Evolutionary conservation across 2,329 filamentous ascomycete species (phyloP), one percentile per base, ranked within the genome.

Genomic region (Fusarium keratoplasticum): DNA sequence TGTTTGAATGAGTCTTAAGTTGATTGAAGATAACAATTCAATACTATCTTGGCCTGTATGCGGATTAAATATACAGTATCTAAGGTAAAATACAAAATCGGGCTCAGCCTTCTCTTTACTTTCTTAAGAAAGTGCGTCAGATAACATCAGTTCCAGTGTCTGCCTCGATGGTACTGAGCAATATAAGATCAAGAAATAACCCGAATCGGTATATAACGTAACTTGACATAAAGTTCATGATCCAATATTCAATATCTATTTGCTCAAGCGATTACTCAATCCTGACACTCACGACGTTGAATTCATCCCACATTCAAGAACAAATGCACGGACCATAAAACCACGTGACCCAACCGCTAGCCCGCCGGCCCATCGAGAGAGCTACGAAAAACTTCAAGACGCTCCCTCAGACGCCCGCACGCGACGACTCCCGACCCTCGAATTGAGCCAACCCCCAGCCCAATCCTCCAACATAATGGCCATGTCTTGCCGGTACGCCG

Each of bases 401-500:
- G 74, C 67, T 76, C 75, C 61, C 72, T 71, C 72, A 77, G 76
- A 79, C 76, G 77, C 76, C 75, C 74, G 77, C 72, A 72, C 77
- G 77, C 77, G 77, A 79, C 76, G 73, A 78, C 69, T 57, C 71
- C 69, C 70, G 70, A 71, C 40, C 66, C 69, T 70, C 71, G 72
- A 80, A 76, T 78, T 79, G 71, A 78, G 76, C 74, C 35, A 71
- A 70, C 44, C 58, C 64, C 67, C 64, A 75, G 71, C 76, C 74
- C 78, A 71, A 74, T 75, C 69, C 72, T 77, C 73, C 77, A 82
- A 5, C 50, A 40, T 80, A 79, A 92, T 92, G 90, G 89, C 90
- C 74, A 85, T 89, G 81, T 87, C 90, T 77, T 91, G 88, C 83
- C 87, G 90, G 83, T 89, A 87, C 82, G 90, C 88, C 81, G 90